These are phyloP conservation scores for Puccinia novopanici DNA, from an alignment of 1,284 basidiomycete species.

Conservation along the genomic window DNA sequence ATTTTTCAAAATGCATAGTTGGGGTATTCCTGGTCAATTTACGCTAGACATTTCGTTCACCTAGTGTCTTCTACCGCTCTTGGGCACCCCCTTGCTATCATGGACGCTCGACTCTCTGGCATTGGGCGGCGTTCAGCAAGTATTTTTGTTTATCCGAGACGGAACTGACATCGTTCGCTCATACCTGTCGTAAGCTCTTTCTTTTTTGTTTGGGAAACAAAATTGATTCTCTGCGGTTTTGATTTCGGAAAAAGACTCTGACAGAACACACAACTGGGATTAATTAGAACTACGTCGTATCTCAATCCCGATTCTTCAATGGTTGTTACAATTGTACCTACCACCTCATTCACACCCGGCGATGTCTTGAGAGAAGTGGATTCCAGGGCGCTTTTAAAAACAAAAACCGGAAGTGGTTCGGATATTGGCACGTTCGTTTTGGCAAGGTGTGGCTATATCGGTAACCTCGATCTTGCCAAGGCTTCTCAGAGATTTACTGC, in stretches of 20 bases:
- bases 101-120: conserved; percentile 95
- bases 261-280: background rate
- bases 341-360: conserved; percentile 84
- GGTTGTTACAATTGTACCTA: conserved; percentile 70
- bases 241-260: conserved; percentile 2
- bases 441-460: conserved; percentile 89
- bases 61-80: conserved; percentile 87
- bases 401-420: conserved; percentile 63
- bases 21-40: no score
- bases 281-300: conserved; percentile 33
- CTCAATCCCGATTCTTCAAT: conserved; percentile 42
- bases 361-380: conserved; percentile 97
- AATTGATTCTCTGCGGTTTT: background rate
- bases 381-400: conserved; percentile 78
- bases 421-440: conserved; percentile 69
- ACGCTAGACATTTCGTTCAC: background rate
- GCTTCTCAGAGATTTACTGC: conserved; percentile 87
- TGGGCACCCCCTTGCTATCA: conserved; percentile 86
- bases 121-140: conserved; percentile 87
- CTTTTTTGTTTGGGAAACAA: background rate
- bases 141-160: conserved; percentile 87
- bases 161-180: conserved; percentile 77
- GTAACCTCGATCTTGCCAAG: conserved; percentile 85
- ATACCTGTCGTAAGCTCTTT: conserved; percentile 70
- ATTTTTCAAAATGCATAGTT: no score